A percentile compares a stretch with the other conserved stretches of the same genome.
phyloP scores from a whole-genome alignment of 1,139 yeast genomes.

The Eremothecium gossypii region DNA sequence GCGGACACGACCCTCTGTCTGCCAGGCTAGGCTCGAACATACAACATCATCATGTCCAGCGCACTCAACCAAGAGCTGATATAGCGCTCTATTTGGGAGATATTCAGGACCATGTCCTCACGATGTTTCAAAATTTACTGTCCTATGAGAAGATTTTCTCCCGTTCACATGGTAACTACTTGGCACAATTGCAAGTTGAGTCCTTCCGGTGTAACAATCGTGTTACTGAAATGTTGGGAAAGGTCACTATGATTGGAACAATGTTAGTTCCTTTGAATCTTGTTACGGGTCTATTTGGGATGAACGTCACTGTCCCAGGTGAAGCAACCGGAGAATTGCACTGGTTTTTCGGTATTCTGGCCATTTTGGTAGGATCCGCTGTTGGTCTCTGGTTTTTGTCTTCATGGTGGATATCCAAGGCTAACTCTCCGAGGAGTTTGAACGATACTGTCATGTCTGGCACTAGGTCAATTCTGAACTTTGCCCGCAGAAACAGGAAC shows the following conservation, averaged over 20 bases:
- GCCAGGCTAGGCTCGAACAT: neutral
- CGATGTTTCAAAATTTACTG: slow-evolving; percentile 84
- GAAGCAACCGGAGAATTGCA: slow-evolving; percentile 31
- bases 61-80: slow-evolving; percentile 68
- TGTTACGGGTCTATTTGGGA: slow-evolving; percentile 88
- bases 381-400: slow-evolving; percentile 31
- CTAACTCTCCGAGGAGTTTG: slow-evolving; percentile 28
- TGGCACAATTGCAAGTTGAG: slow-evolving; percentile 91
- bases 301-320: slow-evolving; percentile 91
- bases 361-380: slow-evolving; percentile 38
- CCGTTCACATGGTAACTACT: slow-evolving; percentile 81
- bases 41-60: slow-evolving; percentile 4
- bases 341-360: slow-evolving; percentile 65
- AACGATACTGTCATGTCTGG: slow-evolving; percentile 28
- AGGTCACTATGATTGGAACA: slow-evolving; percentile 86
- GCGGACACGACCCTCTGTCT: neutral
- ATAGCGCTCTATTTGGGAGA: slow-evolving; percentile 87
- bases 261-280: slow-evolving; percentile 82
- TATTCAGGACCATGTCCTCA: slow-evolving; percentile 85
- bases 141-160: slow-evolving; percentile 91
- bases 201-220: slow-evolving; percentile 76
- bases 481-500: slow-evolving; percentile 8
- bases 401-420: slow-evolving; percentile 34
- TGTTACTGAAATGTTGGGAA: slow-evolving; percentile 78
- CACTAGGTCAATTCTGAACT: slow-evolving; percentile 30